Base-by-base conservation (phyloP, 2,329 filamentous ascomycete genomes). In the Hymenoscyphus linearis region DNA sequence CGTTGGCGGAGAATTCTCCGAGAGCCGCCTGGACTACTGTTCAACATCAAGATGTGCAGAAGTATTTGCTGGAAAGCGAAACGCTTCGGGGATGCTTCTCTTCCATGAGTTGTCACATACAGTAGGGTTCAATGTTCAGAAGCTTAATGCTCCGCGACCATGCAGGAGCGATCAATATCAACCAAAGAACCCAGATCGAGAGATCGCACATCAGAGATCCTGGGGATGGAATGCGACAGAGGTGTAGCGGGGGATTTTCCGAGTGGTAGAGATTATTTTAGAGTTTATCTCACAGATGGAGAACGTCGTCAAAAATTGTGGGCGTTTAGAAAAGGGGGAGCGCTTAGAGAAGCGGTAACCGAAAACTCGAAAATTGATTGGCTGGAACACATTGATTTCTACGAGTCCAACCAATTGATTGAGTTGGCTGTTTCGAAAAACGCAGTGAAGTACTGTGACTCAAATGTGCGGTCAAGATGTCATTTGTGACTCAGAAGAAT, bases 301-400 rank as follows among this genome's bases (percentile, higher is more conserved):
- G 40, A 55, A 25, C 35, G 58, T 65, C 40, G 57, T 61, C 27
- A 37, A 35, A 47, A n/a, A n/a, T 62, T 40, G 57, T 60, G 59
- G 59, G 63, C 66, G 65, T 67, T 55, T 65, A 64, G 50, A 60
- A 44, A 62, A 62, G 55, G 59, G 54, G 58, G 26, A 44, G 57
- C 67, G 67, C 66, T 68, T 67, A 66, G 26, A 26, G 26, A 55
- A 50, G 64, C 64, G 65, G 59, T 62, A 63, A 63, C 26, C 52
- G 50, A 61, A 57, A 47, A 37, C 27, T 18, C 25, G 25, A 16
- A 53, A 27, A 4, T 16, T 34, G 27, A 53, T 34, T 53, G 52
- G 52, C 40, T 52, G 55, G 36, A 27, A 55, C 37, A 34, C 31
- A 58, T 31, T 26, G 25, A n/a, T 58, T 22, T 16, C 4, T 18